Evolutionary conservation across 2,329 filamentous ascomycete species (phyloP), one percentile per base, ranked within the genome.

Genomic region (Fusarium citri): DNA sequence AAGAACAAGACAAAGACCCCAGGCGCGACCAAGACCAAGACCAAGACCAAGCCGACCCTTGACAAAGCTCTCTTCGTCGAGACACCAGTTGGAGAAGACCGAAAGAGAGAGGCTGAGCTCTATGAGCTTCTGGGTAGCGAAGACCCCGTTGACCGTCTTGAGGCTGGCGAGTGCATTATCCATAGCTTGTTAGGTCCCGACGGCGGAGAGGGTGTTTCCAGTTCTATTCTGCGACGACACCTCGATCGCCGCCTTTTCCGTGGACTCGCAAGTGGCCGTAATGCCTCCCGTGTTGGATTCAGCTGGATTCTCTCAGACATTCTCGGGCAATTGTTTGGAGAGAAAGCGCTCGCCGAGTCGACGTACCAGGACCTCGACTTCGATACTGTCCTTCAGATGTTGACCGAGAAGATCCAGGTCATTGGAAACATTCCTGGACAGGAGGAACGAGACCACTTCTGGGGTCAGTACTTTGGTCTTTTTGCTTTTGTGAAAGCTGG

Each of bases 271-370:
- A 98, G 94, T 78, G 91, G 94, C 57, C 90, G 94, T 60, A 97
- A 97, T 82, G 93, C 93, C 15, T 94, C 95, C 20, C 88, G 96
- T 26, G 83, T 96, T 53, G 96, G 96, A 6, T 98, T 97, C 78
- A 97, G 94, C 56, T 86, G 98, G 58, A 95, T 95, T 0, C 83
- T 98, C 71, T 92, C 94, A 0, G 94, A 98, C 79, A 83, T 97
- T 11, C 78, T 97, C 46, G 85, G 88, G 7, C 89, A 95, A 75
- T 81, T 94, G 8, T 92, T 92, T 74, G 88, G 88, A 3, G 72
- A 82, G 16, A 80, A 83, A 42, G 75, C 82, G 9, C 76, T 86
- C 18, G 79, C 80, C 12, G 74, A 80, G 30, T 77, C 81, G 9
- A 86, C 83, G 69, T 91, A 89, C 71, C 66, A 81, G 5, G 83